Conservation (phyloP, 306 rosid species). For the Luffa aegyptiaca region DNA sequence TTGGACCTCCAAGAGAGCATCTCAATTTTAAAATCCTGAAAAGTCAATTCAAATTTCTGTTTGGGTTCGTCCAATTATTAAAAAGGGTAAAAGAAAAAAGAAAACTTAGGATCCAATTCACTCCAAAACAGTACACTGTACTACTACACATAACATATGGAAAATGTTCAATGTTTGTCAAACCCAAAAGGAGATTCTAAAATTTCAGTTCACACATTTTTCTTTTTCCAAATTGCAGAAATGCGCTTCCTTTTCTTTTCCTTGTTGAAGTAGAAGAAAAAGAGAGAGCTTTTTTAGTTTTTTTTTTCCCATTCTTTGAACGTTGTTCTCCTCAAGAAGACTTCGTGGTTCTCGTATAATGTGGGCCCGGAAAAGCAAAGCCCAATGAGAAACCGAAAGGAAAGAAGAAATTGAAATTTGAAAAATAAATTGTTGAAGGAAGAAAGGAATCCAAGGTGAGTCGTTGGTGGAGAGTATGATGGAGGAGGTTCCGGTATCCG, state of each 20-base stretch:
- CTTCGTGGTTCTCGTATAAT: background rate
- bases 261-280: background rate
- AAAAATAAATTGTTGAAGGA: background rate
- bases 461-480: background rate
- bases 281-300: background rate
- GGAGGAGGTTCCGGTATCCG: conserved; percentile 30
- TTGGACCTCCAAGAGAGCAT: background rate
- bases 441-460: conserved; percentile 8
- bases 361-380: background rate
- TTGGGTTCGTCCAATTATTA: background rate
- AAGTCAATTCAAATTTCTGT: background rate
- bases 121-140: background rate
- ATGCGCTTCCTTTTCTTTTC: background rate
- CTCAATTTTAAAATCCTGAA: background rate
- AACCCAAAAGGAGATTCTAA: background rate
- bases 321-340: background rate
- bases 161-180: background rate
- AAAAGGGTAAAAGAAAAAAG: background rate
- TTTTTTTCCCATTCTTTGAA: background rate
- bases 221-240: background rate
- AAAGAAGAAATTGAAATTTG: background rate
- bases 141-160: background rate
- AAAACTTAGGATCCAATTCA: background rate
- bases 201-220: background rate
- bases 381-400: background rate